phyloP scores from a whole-genome alignment of 768 basidiomycete species.

The Agaricus blazei region DNA sequence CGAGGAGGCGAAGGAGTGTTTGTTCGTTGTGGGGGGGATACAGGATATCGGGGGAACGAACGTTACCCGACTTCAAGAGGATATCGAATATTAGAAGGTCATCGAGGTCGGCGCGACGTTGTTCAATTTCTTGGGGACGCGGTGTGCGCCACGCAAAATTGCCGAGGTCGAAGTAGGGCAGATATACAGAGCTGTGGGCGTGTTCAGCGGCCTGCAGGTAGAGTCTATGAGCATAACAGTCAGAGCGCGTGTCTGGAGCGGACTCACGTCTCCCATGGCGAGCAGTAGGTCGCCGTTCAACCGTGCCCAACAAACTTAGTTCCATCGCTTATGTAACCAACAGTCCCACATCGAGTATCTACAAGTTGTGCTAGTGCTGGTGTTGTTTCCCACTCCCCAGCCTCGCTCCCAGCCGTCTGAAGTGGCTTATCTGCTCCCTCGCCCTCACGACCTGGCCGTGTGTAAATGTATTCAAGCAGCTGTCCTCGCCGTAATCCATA shows the following conservation, averaged over 20 bases:
- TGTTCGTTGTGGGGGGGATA: slow-evolving; percentile 63
- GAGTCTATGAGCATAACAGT: not conserved
- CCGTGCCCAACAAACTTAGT: not conserved
- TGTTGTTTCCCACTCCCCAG: not conserved
- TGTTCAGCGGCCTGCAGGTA: slow-evolving; percentile 3
- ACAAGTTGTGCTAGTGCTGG: too few relatives aligned
- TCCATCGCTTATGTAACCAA: not conserved
- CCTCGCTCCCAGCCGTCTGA: not conserved
- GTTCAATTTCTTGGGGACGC: slow-evolving; percentile 51
- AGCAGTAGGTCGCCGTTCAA: not conserved
- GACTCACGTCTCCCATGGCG: slow-evolving; percentile 8
- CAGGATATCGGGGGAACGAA: slow-evolving; percentile 51
- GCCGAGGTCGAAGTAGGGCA: slow-evolving; percentile 51
- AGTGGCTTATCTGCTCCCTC: slow-evolving; percentile 5
- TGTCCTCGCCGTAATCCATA: slow-evolving; percentile 13
- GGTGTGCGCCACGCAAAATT: slow-evolving; percentile 58
- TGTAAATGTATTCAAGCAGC: slow-evolving; percentile 11
- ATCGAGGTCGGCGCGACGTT: slow-evolving; percentile 54
- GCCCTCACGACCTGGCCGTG: slow-evolving; percentile 8
- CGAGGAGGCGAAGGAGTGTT: slow-evolving; percentile 51
- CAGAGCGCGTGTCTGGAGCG: not conserved
- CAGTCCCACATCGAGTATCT: not conserved
- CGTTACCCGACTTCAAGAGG: slow-evolving; percentile 59
- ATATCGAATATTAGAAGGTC: slow-evolving; percentile 72
- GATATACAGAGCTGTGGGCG: slow-evolving; percentile 59